A percentile compares a stretch with the other conserved stretches of the same genome.
Conservation (phyloP, 805 yeast genomes). For the Dipodascus geniculatus region DNA sequence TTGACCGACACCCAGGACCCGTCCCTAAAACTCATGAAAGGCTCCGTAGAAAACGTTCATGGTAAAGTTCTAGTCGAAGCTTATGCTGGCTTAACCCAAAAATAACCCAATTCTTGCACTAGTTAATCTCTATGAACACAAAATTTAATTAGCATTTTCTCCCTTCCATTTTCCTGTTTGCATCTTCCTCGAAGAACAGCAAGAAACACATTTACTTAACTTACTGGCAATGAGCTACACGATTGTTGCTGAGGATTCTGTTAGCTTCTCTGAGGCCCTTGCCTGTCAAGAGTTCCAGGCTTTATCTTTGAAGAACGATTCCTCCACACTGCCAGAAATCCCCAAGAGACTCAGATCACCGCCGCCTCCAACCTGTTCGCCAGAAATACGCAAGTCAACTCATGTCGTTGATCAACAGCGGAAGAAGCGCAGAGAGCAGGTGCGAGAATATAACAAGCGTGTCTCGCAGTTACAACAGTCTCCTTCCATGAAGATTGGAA, state of each 20-base stretch:
- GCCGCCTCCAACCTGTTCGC: background rate
- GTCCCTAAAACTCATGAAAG: constrained; percentile 33
- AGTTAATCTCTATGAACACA: no score
- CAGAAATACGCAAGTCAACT: background rate
- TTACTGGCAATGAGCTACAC: background rate
- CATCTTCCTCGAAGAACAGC: no score
- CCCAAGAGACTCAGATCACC: background rate
- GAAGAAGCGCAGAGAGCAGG: background rate
- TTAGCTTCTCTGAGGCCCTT: background rate
- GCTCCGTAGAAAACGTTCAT: constrained; percentile 39
- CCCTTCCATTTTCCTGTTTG: no score
- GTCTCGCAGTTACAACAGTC: background rate
- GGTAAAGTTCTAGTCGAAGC: constrained; percentile 42
- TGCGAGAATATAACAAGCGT: background rate
- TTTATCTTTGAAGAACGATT: background rate
- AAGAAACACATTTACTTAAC: no score
- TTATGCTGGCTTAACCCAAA: constrained; percentile 3
- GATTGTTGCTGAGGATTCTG: background rate
- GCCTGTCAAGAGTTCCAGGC: background rate
- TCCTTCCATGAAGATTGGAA: background rate
- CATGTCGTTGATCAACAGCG: background rate
- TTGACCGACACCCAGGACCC: constrained; percentile 14
- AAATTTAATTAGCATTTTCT: no score
- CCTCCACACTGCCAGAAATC: background rate
- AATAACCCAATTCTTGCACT: no score